Conservation (phyloP, 331 rosid species). For the Quercus lobata region DNA sequence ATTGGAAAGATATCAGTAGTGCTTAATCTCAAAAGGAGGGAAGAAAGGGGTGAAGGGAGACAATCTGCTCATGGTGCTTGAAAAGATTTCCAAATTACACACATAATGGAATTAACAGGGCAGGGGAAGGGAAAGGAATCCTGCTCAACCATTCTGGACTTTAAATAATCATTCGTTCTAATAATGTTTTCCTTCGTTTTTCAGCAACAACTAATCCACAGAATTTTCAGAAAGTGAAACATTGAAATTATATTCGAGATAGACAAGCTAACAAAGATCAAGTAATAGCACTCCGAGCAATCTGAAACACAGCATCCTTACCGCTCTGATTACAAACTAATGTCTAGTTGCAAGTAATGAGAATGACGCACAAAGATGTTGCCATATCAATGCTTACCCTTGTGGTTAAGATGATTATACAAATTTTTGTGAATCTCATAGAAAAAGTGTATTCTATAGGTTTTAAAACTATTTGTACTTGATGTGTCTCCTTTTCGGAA, state of each 20-base stretch:
- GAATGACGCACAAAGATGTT: not conserved
- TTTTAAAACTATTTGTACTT: not conserved
- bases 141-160: too few relatives aligned
- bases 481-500: not conserved
- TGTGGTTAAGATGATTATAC: not conserved
- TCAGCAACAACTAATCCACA: not conserved
- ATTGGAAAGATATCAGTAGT: not conserved
- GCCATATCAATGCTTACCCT: not conserved
- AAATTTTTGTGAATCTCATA: not conserved
- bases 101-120: not conserved
- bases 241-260: too few relatives aligned
- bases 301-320: too few relatives aligned
- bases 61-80: not conserved
- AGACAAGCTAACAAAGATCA: too few relatives aligned
- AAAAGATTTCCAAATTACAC: not conserved
- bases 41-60: not conserved
- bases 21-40: not conserved
- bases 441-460: not conserved
- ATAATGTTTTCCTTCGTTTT: not conserved
- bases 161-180: not conserved
- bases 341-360: not conserved
- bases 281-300: too few relatives aligned
- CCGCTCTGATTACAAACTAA: too few relatives aligned
- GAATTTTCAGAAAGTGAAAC: too few relatives aligned
- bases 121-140: not conserved